These are phyloP conservation scores for Rosa hybrid DNA, from an alignment of 331 rosid genomes.

Conservation along the genomic window DNA sequence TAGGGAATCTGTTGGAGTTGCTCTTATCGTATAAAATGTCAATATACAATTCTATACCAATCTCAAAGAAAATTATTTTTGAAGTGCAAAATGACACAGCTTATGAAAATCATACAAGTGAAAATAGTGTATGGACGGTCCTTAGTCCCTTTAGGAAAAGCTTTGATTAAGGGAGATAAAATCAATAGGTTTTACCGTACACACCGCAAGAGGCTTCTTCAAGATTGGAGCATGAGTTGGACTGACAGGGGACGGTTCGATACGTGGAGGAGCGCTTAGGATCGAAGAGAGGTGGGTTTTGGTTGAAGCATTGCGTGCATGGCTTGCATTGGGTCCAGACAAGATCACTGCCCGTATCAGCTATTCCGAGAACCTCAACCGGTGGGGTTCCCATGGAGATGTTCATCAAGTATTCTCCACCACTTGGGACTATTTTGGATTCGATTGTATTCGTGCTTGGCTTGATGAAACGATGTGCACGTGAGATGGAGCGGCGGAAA, in stretches of 20 bases:
- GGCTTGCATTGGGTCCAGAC: constrained; percentile 64
- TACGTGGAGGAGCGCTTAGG: constrained; percentile 51
- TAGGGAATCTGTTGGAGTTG: too few species aligned
- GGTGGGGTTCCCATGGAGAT: constrained; percentile 57
- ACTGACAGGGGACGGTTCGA: constrained; percentile 28
- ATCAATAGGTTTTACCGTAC: background rate
- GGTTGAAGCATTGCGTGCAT: constrained; percentile 52
- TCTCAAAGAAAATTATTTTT: background rate
- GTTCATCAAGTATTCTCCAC: constrained; percentile 53
- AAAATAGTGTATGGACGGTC: background rate
- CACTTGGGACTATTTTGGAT: constrained; percentile 17
- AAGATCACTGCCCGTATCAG: constrained; percentile 56
- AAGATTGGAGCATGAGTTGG: constrained; percentile 24
- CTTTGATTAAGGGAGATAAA: background rate
- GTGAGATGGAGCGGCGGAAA: constrained; percentile 46
- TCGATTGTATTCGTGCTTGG: background rate
- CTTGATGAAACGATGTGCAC: constrained; percentile 23
- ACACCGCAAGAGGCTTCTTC: constrained; percentile 1
- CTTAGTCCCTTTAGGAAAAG: background rate
- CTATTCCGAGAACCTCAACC: constrained; percentile 35
- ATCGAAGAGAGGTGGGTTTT: constrained; percentile 45
- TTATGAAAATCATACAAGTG: too few species aligned
- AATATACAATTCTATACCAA: background rate
- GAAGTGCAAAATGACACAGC: background rate
- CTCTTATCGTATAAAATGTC: background rate